Evolutionary conservation across 108 stramenopile genomes (phyloP).

Genomic region (Nitzschia putrida): DNA sequence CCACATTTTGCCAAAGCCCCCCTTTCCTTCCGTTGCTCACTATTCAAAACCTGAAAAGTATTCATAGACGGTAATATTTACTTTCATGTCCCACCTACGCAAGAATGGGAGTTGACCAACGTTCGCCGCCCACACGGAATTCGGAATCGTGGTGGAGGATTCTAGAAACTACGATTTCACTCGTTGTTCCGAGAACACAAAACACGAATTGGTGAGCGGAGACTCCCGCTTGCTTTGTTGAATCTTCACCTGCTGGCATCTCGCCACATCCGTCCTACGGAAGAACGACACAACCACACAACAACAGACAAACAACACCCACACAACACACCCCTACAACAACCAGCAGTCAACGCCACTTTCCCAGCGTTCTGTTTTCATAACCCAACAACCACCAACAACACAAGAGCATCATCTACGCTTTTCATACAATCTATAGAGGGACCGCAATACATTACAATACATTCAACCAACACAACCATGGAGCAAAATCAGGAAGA

Average conservation of each 20-base stretch:
- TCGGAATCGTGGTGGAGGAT: not conserved
- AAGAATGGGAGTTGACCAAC: too few species aligned
- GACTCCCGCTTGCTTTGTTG: too few species aligned
- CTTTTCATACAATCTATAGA: not conserved
- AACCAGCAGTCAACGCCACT: not conserved
- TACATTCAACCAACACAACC: not conserved
- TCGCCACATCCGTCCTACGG: too few species aligned
- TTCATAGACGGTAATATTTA: too few species aligned
- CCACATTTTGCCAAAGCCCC: not conserved
- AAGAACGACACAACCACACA: not conserved
- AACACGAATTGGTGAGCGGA: not conserved
- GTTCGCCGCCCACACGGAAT: not conserved
- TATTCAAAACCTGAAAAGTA: too few species aligned
- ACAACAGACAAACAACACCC: not conserved
- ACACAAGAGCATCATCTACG: not conserved
- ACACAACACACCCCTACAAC: not conserved
- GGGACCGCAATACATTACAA: too few species aligned
- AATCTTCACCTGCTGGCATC: too few species aligned
- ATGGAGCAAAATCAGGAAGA: constrained; percentile 1
- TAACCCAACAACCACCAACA: not conserved
- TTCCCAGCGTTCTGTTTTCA: not conserved
- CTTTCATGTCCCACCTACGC: too few species aligned
- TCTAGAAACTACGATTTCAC: not conserved
- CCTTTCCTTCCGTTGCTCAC: constrained; percentile 10
- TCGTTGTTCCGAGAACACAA: constrained; percentile 2